Evolutionary conservation across 345 rosid species (phyloP).

Genomic region (Eucalyptus melliodora): DNA sequence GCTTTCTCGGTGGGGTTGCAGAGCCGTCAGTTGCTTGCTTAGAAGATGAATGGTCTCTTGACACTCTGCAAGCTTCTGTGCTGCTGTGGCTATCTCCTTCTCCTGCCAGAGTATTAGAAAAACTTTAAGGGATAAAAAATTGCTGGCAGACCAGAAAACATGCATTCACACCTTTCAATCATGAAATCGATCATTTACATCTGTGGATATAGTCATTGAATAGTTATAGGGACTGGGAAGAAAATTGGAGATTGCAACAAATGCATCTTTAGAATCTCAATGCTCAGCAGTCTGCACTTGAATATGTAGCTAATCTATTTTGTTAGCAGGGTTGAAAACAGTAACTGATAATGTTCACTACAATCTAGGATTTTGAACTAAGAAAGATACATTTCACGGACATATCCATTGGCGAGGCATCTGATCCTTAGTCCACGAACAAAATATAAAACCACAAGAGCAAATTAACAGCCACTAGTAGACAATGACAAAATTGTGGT

Average conservation of each 20-base stretch:
- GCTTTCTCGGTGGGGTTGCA: constrained; percentile 28
- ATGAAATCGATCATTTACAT: background rate
- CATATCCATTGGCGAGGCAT: background rate
- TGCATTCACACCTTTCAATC: background rate
- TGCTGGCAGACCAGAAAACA: background rate
- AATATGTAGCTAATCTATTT: background rate
- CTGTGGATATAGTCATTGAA: background rate
- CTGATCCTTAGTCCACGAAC: background rate
- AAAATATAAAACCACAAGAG: background rate
- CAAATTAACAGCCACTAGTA: background rate
- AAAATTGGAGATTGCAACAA: background rate
- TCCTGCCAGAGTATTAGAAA: constrained; percentile 24
- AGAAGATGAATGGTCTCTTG: constrained; percentile 67
- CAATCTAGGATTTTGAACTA: background rate
- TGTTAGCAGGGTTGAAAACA: background rate
- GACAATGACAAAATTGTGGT: background rate
- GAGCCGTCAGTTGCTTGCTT: constrained; percentile 49
- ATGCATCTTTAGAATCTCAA: background rate
- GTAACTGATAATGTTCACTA: background rate
- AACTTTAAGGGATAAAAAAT: background rate
- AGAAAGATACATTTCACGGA: background rate
- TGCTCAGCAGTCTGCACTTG: background rate
- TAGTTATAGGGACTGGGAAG: background rate
- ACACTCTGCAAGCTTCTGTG: constrained; percentile 72
- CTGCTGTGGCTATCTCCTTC: constrained; percentile 39